Base-by-base conservation (phyloP, 2,329 filamentous ascomycete species). In the Beauveria sp. region DNA sequence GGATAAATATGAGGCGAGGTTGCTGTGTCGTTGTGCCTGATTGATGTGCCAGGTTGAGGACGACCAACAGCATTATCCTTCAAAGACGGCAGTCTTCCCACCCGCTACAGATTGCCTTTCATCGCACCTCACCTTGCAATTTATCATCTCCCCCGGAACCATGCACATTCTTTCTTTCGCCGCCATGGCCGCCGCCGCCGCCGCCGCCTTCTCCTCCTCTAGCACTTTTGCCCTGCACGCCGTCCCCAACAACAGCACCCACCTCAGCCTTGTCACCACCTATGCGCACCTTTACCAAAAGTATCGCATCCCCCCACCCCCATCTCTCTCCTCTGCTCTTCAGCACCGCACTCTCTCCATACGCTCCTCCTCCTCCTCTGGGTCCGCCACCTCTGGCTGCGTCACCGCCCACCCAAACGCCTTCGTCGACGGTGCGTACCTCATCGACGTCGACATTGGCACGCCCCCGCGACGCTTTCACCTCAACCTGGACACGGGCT, bases 401-500 rank as follows among this genome's bases (percentile, higher is more conserved):
- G 12, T 40, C 18, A n/a, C 22, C 16, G 40, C 49, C 18, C 18
- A 28, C 58, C 49, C 42, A 16, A 60, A 28, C 50, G 5, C 43
- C 28, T 40, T 46, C 9, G 38, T 14, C 26, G 46, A 60, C 50
- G 22, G 22, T 3, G 55, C 54, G 30, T 64, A 60, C 22, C 20
- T 66, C n/a, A 8, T 62, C 9, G 22, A 58, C 8, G 60, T 65
- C 20, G 50, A 49, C 20, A 47, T 66, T 18, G 58, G 55, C 14
- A 60, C 45, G 8, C 75, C 75, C 16, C 68, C 73, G 10, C 72
- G 76, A 67, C 74, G 70, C 2, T 67, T 78, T 58, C 70, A 71
- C 38, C 66, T 78, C 40, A 72, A 76, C 63, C 74, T 77, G 46
- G 75, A 78, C 62, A 78, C 77, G 0, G 77, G 75, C 5, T 78